Evolutionary conservation across 2,329 filamentous ascomycete species (phyloP), one percentile per base, ranked within the genome.

Genomic region (Cryoendolithus antarcticus): DNA sequence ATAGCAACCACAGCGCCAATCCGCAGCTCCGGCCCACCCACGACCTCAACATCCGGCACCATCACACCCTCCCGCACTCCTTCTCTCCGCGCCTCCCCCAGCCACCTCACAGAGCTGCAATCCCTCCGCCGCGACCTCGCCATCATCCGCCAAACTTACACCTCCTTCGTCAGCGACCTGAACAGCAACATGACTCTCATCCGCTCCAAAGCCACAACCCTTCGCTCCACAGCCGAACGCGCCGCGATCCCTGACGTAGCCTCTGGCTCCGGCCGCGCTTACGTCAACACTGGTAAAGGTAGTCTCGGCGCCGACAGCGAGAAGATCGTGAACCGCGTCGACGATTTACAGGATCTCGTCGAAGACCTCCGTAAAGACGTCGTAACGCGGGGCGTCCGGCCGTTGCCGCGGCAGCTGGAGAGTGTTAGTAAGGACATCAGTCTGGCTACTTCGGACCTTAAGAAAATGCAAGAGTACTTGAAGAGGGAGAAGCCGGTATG

Each of bases 301-400:
- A 75, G 80, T 42, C 75, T 98, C 44, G 83, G 81, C 37, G 71
- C 80, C 19, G 89, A 96, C 57, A 93, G 86, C 1, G 89, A 96
- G 60, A 80, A 79, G 46, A 78, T 98, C 41, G 88, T 98, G 48
- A 81, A 77, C 50, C 82, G 86, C 55, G 91, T 98, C 8, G 91
- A 98, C 57, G 89, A 96, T 55, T 72, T 98, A n/a, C 91, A 96
- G 63, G 91, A 98, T 60, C 70, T 91, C 39, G 85, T 98, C 11
- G 91, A 98, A 61, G 91, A 98, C 57, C 73, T 98, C 32, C 86
- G 91, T 44, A 96, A 98, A 65, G 91, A 98, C 56, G 91, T 98
- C 34, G 91, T 98, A 34, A 72, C 79, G 42, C 84, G 91, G 43
- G 91, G 91, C 42, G 91, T 98, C 34, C 82, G 91, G 29, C 91